These are phyloP conservation scores for Thielaviopsis populi DNA, from an alignment of 2,329 filamentous ascomycete genomes.

Conservation along the genomic window DNA sequence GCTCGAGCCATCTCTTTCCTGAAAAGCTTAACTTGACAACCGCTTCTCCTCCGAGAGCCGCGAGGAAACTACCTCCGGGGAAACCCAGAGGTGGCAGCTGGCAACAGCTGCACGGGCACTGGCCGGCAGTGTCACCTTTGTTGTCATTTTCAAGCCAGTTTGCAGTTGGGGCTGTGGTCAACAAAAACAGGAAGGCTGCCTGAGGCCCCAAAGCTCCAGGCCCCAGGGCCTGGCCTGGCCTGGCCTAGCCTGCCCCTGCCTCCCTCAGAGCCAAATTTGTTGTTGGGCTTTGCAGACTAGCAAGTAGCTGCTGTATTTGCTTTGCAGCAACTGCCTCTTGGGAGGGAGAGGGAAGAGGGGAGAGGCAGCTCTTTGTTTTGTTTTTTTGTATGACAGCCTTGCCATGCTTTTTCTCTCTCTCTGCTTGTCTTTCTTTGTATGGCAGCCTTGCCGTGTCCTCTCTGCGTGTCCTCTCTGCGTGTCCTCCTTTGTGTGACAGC, in stretches of 20 bases:
- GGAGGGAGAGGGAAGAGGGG: too few relatives aligned
- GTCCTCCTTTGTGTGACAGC: neutral
- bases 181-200: neutral
- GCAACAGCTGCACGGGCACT: neutral
- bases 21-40: conserved; percentile 3
- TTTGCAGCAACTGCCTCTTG: neutral
- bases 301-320: neutral
- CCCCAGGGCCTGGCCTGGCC: neutral
- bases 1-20: conserved; percentile 1
- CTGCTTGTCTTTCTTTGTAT: neutral
- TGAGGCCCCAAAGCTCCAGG: neutral
- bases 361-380: neutral
- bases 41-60: neutral
- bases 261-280: neutral
- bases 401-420: neutral
- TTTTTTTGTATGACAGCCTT: neutral
- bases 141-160: neutral
- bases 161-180: neutral
- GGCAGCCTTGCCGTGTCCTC: neutral
- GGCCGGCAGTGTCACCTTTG: neutral
- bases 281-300: neutral
- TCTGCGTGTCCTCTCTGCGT: neutral
- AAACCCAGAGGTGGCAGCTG: neutral
- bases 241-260: neutral
- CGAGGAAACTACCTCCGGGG: neutral